Base-by-base conservation (phyloP, 2,329 filamentous ascomycete genomes). In the Dryadomyces quercus-mongolicae region DNA sequence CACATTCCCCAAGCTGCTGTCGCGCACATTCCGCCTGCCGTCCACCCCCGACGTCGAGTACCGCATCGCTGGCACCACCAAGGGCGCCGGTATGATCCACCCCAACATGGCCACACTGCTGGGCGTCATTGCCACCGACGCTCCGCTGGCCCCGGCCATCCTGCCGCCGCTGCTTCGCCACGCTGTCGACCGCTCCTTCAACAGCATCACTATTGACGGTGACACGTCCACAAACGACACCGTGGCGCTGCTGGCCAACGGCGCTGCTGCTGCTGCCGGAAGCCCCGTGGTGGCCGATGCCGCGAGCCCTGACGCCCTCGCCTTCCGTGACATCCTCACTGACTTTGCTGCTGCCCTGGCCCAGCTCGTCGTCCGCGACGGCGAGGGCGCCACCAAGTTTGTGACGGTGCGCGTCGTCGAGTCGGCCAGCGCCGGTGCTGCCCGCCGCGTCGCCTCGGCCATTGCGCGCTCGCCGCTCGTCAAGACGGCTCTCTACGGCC, bases 141-240 rank as follows among this genome's bases (percentile, higher is more conserved):
- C 86, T 1, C 86, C 90, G 34, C 80, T 97, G 63, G 76, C 82
- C 0, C 75, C 86, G 3, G 66, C 70, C 1, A 77, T 85, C 10
- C 80, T 96, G 56, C 80, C 83, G 50, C 69, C 76, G 0, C 76
- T 93, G 15, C 83, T 97, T 47, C 81, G 77, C 56, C 74, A 82
- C 60, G 86, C 91, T 47, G 84, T 90, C 54, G 82, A 88, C 61
- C 82, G 83, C 57, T 95, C 88, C 0, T 98, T 97, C 77, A 97
- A 98, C 76, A 86, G 86, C 68, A 96, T 98, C 67, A 94, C 88
- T 58, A 88, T 98, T 57, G 93, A 98, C 68, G 93, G 93, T 56
- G 93, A 97, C 70, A 97, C 91, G 9, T 95, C 88, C 58, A 98
- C 93, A 56, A 98, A 98, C 71, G 93, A 98, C 72, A 97, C 92